Percentiles rank a stretch among this genome's conserved stretches.
These are phyloP conservation scores for Fusarium duplospermum DNA, from an alignment of 2,329 filamentous ascomycete genomes.

Conservation along the genomic window DNA sequence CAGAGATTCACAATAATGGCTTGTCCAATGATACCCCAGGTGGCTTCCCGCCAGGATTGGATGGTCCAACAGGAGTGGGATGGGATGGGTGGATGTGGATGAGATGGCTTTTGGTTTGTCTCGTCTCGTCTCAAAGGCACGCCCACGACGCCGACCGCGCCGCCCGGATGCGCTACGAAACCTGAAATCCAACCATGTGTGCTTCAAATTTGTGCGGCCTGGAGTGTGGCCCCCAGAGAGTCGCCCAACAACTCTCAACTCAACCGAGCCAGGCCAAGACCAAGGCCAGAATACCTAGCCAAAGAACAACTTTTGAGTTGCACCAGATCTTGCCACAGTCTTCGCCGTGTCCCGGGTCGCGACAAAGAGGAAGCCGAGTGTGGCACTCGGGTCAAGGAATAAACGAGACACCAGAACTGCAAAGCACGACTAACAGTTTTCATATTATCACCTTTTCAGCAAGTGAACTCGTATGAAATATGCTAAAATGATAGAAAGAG, in stretches of 20 bases:
- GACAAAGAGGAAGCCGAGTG: slow-evolving; percentile 4
- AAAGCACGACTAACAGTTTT: not conserved
- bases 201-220: not conserved
- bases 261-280: not conserved
- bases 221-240: not conserved
- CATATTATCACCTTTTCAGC: not conserved
- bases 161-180: slow-evolving; percentile 12
- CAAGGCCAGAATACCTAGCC: not conserved
- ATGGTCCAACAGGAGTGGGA: slow-evolving; percentile 2
- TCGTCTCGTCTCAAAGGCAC: slow-evolving; percentile 28
- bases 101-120: slow-evolving; percentile 23
- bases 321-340: slow-evolving; percentile 14
- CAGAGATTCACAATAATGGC: not conserved
- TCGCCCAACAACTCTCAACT: slow-evolving; percentile 6
- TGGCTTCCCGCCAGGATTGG: slow-evolving; percentile 3
- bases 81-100: slow-evolving; percentile 22
- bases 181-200: slow-evolving; percentile 13
- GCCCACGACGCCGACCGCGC: slow-evolving; percentile 6
- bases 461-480: not conserved
- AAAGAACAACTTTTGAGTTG: slow-evolving; percentile 10
- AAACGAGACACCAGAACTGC: not conserved
- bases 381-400: slow-evolving; percentile 6
- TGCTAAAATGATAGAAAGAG: not conserved
- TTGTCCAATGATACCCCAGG: slow-evolving; percentile 21
- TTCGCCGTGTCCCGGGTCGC: not conserved